Percentiles rank a stretch among this genome's conserved stretches.
These are phyloP conservation scores for Wickerhamomyces xylosicus DNA, from an alignment of 805 yeast species.

Conservation along the genomic window DNA sequence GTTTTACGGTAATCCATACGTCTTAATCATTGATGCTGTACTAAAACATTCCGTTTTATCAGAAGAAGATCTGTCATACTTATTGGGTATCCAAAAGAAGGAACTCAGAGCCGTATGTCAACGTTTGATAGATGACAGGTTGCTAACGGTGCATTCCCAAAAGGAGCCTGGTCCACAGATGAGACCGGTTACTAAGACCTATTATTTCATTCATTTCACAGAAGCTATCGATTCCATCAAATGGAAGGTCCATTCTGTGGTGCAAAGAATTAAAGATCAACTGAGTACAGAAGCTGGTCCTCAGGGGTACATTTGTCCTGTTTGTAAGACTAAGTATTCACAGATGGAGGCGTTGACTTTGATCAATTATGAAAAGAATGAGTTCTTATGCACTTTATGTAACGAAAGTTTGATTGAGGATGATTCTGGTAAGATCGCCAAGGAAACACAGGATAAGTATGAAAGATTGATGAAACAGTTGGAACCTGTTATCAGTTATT, in stretches of 20 bases:
- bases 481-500: constrained; percentile 74
- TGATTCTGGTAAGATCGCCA: constrained; percentile 75
- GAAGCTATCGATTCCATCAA: constrained; percentile 93
- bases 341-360: constrained; percentile 83
- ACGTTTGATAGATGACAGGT: constrained; percentile 72
- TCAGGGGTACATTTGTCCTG: constrained; percentile 87
- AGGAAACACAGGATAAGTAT: constrained; percentile 69
- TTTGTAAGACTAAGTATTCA: constrained; percentile 71
- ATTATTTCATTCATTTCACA: constrained; percentile 79
- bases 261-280: constrained; percentile 68
- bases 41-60: constrained; percentile 81
- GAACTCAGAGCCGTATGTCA: constrained; percentile 79
- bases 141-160: constrained; percentile 61
- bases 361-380: constrained; percentile 68
- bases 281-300: constrained; percentile 80
- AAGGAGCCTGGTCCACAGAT: constrained; percentile 56
- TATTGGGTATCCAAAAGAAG: constrained; percentile 77
- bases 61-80: constrained; percentile 80
- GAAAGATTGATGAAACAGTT: constrained; percentile 82
- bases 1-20: constrained; percentile 77
- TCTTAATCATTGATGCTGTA: constrained; percentile 79
- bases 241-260: constrained; percentile 91
- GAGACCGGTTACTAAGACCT: constrained; percentile 65
- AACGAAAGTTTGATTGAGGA: constrained; percentile 73
- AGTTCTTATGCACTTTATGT: constrained; percentile 80